A percentile compares a stretch with the other conserved stretches of the same genome.
These are phyloP conservation scores for Synchytrium microbalum DNA, from an alignment of 371 early-diverging fungal species.

Conservation along the genomic window DNA sequence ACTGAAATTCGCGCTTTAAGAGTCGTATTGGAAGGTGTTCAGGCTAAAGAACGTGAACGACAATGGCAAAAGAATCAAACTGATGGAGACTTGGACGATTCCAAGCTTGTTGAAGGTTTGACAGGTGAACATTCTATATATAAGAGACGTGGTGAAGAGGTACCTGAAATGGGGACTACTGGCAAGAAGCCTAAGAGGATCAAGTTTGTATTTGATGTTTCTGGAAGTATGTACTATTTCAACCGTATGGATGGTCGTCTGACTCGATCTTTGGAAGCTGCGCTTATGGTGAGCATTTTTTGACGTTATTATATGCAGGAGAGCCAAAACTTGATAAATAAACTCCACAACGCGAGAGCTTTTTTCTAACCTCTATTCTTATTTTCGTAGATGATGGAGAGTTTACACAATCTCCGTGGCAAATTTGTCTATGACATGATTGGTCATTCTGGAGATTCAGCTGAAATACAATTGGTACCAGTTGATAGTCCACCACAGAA, in stretches of 20 bases:
- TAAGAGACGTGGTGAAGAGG: constrained; percentile 63
- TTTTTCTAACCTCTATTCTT: not conserved
- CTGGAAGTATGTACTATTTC: constrained; percentile 67
- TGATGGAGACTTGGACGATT: constrained; percentile 71
- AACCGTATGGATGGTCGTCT: constrained; percentile 63
- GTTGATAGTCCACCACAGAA: too few relatives aligned
- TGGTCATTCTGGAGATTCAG: constrained; percentile 51
- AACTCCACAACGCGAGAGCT: constrained; percentile 9
- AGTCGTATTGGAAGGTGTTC: constrained; percentile 59
- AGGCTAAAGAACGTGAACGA: constrained; percentile 67
- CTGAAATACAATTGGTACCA: too few relatives aligned
- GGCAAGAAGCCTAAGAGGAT: constrained; percentile 62
- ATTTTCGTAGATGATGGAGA: constrained; percentile 64
- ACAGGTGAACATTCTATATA: constrained; percentile 66
- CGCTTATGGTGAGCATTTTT: constrained; percentile 35
- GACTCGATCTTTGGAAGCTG: constrained; percentile 62
- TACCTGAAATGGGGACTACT: constrained; percentile 35
- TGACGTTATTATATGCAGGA: too few relatives aligned
- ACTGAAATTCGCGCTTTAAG: constrained; percentile 36
- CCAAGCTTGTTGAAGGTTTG: constrained; percentile 63
- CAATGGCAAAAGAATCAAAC: constrained; percentile 68
- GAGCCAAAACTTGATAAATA: too few relatives aligned
- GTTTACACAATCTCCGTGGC: constrained; percentile 73
- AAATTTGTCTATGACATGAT: constrained; percentile 69
- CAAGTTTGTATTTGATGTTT: constrained; percentile 66